Conservation (phyloP, 257 asterid species). For the Marsdenia floribunda region DNA sequence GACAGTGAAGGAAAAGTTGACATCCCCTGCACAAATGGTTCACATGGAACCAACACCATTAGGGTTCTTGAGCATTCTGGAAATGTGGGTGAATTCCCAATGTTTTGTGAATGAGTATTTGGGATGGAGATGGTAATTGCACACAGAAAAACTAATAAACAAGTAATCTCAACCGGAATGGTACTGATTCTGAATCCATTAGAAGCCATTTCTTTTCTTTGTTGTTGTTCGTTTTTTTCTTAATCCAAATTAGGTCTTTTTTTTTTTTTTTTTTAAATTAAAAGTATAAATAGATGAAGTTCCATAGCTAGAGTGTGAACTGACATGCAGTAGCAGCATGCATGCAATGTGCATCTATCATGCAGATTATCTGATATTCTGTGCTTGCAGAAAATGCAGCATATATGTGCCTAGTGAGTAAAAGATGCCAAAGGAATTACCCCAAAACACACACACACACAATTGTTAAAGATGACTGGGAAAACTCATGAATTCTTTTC, state of each 20-base stretch:
- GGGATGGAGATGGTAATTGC: slow-evolving; percentile 4
- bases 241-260: not conserved
- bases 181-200: not conserved
- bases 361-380: not conserved
- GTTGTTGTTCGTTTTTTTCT: not conserved
- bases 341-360: slow-evolving; percentile 38
- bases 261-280: not conserved
- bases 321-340: slow-evolving; percentile 25
- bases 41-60: slow-evolving; percentile 47
- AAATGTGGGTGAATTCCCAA: slow-evolving; percentile 18
- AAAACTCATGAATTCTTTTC: not conserved
- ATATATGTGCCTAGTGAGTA: too few species aligned
- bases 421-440: too few species aligned
- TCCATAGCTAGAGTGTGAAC: slow-evolving; percentile 39
- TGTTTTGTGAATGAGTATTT: slow-evolving; percentile 25
- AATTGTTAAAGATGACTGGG: not conserved
- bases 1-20: slow-evolving; percentile 35
- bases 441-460: too few species aligned
- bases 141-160: not conserved
- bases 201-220: slow-evolving; percentile 6
- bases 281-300: slow-evolving; percentile 19
- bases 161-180: slow-evolving; percentile 1
- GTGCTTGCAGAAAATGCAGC: not conserved
- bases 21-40: slow-evolving; percentile 53
- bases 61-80: slow-evolving; percentile 41